Percentiles rank a stretch among this genome's conserved stretches.
Conservation (phyloP, 225 moss, liverwort and hornwort species). For the Lunularia cruciata region DNA sequence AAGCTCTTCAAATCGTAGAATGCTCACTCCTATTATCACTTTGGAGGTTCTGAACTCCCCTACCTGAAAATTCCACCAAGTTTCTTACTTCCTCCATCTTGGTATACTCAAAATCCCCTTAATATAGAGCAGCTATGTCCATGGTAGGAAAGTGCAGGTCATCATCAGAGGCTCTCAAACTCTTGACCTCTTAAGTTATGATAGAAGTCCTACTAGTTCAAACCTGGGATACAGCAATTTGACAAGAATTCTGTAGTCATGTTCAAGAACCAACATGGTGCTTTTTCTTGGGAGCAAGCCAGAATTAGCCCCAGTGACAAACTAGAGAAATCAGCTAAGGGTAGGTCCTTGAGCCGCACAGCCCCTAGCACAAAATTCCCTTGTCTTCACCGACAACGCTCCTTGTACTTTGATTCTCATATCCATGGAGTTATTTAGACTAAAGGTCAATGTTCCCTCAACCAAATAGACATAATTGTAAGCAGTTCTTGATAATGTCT, state of each 20-base stretch:
- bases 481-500: constrained; percentile 4
- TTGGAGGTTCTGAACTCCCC: neutral
- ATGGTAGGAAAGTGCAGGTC: neutral
- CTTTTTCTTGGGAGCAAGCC: neutral
- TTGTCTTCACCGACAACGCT: constrained; percentile 6
- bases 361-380: constrained; percentile 7
- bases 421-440: neutral
- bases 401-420: neutral
- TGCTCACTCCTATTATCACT: neutral
- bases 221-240: neutral
- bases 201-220: neutral
- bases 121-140: constrained; percentile 9
- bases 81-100: constrained; percentile 10
- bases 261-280: neutral
- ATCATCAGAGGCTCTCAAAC: neutral
- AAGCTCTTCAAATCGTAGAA: neutral
- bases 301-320: neutral
- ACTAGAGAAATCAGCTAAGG: neutral
- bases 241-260: constrained; percentile 6
- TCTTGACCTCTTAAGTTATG: constrained; percentile 2
- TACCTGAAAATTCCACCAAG: neutral
- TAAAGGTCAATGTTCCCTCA: neutral
- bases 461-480: constrained; percentile 14
- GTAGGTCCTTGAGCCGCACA: neutral
- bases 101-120: constrained; percentile 11